These are phyloP conservation scores for Hyaloperonospora brassicae DNA, from an alignment of 352 stramenopile genomes.

Conservation along the genomic window DNA sequence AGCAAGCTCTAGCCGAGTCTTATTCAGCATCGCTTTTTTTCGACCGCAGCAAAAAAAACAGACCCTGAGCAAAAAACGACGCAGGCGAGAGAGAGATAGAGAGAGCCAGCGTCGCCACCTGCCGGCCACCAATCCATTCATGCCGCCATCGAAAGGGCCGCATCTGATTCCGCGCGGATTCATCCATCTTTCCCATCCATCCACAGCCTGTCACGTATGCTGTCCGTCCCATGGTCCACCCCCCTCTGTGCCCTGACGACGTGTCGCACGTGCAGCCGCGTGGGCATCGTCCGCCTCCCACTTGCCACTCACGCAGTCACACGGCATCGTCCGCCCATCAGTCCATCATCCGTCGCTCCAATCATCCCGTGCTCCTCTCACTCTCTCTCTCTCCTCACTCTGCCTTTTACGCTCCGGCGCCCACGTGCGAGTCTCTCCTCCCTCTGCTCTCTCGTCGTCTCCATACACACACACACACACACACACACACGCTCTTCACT, in stretches of 20 bases:
- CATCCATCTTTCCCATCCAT: no score
- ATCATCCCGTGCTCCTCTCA: not conserved
- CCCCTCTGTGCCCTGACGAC: not conserved
- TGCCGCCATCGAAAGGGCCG: no score
- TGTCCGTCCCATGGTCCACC: not conserved
- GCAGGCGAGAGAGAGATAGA: no score
- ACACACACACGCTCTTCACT: constrained; percentile 3
- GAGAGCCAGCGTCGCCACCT: no score
- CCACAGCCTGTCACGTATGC: not conserved
- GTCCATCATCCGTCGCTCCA: not conserved
- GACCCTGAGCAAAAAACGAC: no score
- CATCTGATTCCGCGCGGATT: no score
- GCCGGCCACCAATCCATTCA: no score
- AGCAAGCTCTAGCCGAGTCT: no score
- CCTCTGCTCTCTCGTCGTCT: constrained; percentile 3
- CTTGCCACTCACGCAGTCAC: not conserved
- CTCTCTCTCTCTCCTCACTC: constrained; percentile 13
- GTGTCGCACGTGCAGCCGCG: not conserved
- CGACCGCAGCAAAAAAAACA: no score
- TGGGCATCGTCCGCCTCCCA: constrained; percentile 15
- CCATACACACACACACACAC: no score
- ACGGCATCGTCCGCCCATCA: not conserved
- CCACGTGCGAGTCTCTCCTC: constrained; percentile 3
- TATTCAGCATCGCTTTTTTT: no score
- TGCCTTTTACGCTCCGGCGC: constrained; percentile 20